These are phyloP conservation scores for Funneliformis mosseae DNA, from an alignment of 192 early-diverging fungal species.

Conservation along the genomic window DNA sequence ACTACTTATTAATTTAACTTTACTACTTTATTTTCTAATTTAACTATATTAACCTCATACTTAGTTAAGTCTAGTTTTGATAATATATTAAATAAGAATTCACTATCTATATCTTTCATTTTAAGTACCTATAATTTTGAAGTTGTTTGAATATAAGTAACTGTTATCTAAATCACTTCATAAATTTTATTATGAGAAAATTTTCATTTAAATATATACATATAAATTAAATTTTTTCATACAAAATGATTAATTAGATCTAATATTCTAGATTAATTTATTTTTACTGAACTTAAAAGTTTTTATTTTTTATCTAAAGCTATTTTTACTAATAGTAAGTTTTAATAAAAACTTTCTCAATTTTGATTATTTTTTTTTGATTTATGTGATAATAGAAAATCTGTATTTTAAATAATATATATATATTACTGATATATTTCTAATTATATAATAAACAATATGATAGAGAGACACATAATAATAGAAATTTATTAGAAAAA, in stretches of 20 bases:
- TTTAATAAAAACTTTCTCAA: too few relatives aligned
- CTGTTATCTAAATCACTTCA: background rate
- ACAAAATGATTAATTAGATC: background rate
- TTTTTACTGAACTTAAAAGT: too few relatives aligned
- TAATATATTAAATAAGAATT: background rate
- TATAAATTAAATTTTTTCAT: background rate
- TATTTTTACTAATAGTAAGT: too few relatives aligned
- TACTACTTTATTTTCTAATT: background rate
- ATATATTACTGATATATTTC: too few relatives aligned
- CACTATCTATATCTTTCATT: constrained; percentile 3
- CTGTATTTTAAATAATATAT: too few relatives aligned
- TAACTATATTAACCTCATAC: constrained; percentile 11
- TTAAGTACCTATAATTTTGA: constrained; percentile 18
- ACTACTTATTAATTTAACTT: constrained; percentile 10
- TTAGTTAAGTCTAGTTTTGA: background rate
- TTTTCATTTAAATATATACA: background rate
- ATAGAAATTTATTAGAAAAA: too few relatives aligned
- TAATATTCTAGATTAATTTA: too few relatives aligned
- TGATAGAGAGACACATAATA: too few relatives aligned
- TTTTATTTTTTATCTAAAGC: too few relatives aligned
- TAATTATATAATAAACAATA: too few relatives aligned
- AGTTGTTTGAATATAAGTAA: constrained; percentile 9
- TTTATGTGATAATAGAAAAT: too few relatives aligned
- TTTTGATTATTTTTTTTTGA: too few relatives aligned
- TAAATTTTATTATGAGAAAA: constrained; percentile 12